Evolutionary conservation across 2,329 filamentous ascomycete species (phyloP), one percentile per base, ranked within the genome.

Genomic region (Balansia obtecta): DNA sequence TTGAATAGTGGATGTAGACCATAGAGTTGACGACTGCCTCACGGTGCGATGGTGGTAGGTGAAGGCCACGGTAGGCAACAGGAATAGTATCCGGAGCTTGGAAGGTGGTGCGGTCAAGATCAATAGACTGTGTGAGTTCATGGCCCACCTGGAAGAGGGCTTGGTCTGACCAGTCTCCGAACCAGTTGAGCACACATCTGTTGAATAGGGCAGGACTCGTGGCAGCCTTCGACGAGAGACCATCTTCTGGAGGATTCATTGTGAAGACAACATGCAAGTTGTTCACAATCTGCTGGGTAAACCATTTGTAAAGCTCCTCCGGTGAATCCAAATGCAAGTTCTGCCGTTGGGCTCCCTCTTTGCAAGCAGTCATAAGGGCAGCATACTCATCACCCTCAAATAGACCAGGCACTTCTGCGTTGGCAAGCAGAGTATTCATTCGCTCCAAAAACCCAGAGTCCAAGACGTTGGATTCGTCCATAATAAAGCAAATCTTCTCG

Each of bases 231-330:
- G 89, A 95, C 1, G 88, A 93, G 9, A 99, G 72, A 0, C 93
- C 91, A 59, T 93, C 93, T 63, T 96, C 88, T 0, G 93, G 94
- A 13, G 93, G 93, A 67, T 99, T 99, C 93, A 99, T 99, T 3
- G 93, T 99, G 67, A 99, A 98, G 20, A 99, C 93, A 45, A 99
- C 93, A 62, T 99, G 93, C 40, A 99, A 72, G 63, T 99, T 99
- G 74, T 95, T 95, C 65, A 98, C 87, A 61, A 99, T 97, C 67
- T 99, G 93, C 61, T 95, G 88, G 0, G 94, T 98, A 71, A 99
- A 99, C 93, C 93, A 99, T 71, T 97, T 97, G 77, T 98, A 98
- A n/a, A 98, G 75, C 68, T 99, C 93, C 71, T 99, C 94, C 58
- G 95, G 90, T 1, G 93, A 97, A 69, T 99, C 93, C 1, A 98